These are phyloP conservation scores for Fusarium albidum DNA, from an alignment of 2,329 filamentous ascomycete genomes.

Conservation along the genomic window DNA sequence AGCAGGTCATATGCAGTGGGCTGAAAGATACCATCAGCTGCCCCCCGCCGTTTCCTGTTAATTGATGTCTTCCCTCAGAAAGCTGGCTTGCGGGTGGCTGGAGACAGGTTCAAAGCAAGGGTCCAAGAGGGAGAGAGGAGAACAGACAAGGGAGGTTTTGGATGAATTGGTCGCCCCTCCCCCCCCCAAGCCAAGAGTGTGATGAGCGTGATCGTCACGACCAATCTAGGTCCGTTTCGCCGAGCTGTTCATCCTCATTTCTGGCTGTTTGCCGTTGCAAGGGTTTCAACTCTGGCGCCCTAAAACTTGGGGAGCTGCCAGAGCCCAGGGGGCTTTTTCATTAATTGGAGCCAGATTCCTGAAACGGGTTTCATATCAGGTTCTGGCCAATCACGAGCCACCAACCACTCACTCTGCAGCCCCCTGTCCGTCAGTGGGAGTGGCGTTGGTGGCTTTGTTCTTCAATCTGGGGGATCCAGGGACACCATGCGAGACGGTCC, in stretches of 20 bases:
- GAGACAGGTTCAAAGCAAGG: slow-evolving; percentile 22
- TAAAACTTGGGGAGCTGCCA: slow-evolving; percentile 17
- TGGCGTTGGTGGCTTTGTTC: slow-evolving; percentile 22
- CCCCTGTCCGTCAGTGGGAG: slow-evolving; percentile 23
- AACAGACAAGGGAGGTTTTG: slow-evolving; percentile 11
- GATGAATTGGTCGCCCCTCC: neutral
- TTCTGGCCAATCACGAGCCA: slow-evolving; percentile 25
- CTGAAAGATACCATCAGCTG: slow-evolving; percentile 4
- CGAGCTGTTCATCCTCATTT: slow-evolving; percentile 24
- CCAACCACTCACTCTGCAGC: slow-evolving; percentile 18
- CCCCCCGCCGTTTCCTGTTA: slow-evolving; percentile 26
- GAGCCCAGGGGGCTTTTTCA: slow-evolving; percentile 27
- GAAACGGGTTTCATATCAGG: slow-evolving; percentile 37
- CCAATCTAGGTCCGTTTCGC: neutral
- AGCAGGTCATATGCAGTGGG: neutral
- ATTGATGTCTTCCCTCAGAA: slow-evolving; percentile 24
- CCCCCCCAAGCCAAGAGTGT: neutral
- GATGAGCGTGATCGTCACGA: slow-evolving; percentile 27
- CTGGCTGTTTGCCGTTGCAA: slow-evolving; percentile 24
- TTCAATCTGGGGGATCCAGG: slow-evolving; percentile 19
- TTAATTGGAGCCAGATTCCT: slow-evolving; percentile 32
- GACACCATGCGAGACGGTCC: slow-evolving; percentile 5
- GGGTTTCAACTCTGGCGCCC: slow-evolving; percentile 23
- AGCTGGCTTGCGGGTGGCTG: slow-evolving; percentile 27
- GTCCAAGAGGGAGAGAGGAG: slow-evolving; percentile 24